Evolutionary conservation across 805 yeast species (phyloP), one percentile per base, ranked within the genome.

Genomic region (Saturnispora besseyi): DNA sequence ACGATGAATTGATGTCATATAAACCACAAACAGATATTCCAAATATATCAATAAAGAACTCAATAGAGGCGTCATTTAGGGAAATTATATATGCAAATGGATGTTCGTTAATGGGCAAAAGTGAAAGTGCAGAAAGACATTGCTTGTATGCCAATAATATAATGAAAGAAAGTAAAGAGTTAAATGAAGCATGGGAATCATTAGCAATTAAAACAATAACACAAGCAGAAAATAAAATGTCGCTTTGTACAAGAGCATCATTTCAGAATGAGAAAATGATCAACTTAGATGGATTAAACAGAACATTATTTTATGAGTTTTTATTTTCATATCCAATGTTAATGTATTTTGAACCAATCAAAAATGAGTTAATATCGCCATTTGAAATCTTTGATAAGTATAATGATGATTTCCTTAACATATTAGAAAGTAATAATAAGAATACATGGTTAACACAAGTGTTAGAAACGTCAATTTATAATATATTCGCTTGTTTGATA

Each of bases 131-230:
- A 5, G 47, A 57, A 13, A 60, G 54, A 36, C 66, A 61, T 38
- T 59, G 61, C 36, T 45, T 50, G 3, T 63, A 59, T 9, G 57
- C 68, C 2, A 48, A 55, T 15, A 30, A 51, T 10, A 46, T 66
- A 24, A 55, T 68, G 7, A 48, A 55, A 7, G 45, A 42, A 5
- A 21, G 31, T 37, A 45, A 51, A 22, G 40, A 36, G 15, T 22
- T 36, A 15, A 53, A 11, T 59, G 51, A 45, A 22, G 37, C 37
- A 32, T 74, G 78, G 79, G 52, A 71, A 2, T 55, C 69, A 31
- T 68, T 70, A n/a, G 70, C 74, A 2, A 66, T 69, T n/a, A 69
- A 70, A 45, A 53, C 66, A 41, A 52, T 74, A 40, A 68, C 75
- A 49, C 53, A 66, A 4, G 61, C 74, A 11, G 67, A 71, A 32